These are phyloP conservation scores for Suillus subaureus DNA, from an alignment of 768 basidiomycete species.

Conservation along the genomic window DNA sequence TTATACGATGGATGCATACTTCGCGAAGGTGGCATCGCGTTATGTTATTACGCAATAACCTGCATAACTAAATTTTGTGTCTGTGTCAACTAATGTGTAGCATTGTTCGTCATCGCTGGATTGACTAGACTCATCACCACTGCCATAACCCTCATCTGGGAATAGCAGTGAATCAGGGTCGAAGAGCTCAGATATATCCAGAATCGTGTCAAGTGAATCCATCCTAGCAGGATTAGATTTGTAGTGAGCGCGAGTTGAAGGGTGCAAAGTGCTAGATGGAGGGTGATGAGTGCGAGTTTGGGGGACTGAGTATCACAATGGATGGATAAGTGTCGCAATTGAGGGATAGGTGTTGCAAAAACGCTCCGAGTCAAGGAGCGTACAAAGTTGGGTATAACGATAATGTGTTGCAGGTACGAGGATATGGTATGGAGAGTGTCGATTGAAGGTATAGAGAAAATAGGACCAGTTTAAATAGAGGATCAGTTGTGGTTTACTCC, in stretches of 20 bases:
- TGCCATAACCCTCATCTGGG: not conserved
- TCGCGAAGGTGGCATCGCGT: not conserved
- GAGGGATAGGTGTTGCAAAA: not conserved
- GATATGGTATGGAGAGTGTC: not conserved
- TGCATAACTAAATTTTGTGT: slow-evolving; percentile 14
- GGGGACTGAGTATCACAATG: not conserved
- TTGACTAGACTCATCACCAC: not conserved
- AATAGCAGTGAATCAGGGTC: not conserved
- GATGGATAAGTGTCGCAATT: not conserved
- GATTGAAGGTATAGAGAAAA: not conserved
- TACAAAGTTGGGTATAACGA: not conserved
- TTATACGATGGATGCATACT: not conserved
- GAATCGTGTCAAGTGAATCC: not conserved
- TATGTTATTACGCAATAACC: slow-evolving; percentile 9
- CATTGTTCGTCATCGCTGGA: not conserved
- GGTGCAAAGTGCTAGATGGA: too few species aligned
- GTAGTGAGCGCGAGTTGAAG: not conserved
- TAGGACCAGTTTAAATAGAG: not conserved
- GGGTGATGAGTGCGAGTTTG: not conserved
- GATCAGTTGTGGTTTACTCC: not conserved
- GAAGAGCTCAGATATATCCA: not conserved
- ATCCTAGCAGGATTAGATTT: not conserved
- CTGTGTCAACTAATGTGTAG: slow-evolving; percentile 19
- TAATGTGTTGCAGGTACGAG: not conserved
- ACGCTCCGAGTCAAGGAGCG: not conserved